Evolutionary conservation across 331 rosid genomes (phyloP), one percentile per base, ranked within the genome.

Genomic region (Ulmus americana): DNA sequence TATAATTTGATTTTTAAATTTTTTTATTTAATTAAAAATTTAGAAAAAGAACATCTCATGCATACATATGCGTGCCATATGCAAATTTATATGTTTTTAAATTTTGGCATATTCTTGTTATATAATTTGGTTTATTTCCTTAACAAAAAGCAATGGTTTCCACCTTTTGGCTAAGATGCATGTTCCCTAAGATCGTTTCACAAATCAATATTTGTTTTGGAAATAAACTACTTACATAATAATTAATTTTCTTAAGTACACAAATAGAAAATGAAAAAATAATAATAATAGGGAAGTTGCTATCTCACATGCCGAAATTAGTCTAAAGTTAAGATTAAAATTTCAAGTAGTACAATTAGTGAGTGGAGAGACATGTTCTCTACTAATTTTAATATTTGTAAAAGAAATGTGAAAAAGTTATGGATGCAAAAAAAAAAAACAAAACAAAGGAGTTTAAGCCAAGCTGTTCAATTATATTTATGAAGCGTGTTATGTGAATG

Each of bases 401-500:
- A 59, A 39, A 42, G 10, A 22, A 22, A 50, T 64, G 45, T n/a
- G n/a, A n/a, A n/a, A n/a, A n/a, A n/a, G n/a, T n/a, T n/a, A n/a
- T 44, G 12, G n/a, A n/a, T n/a, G n/a, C n/a, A n/a, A n/a, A n/a
- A n/a, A n/a, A 43, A 44, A 41, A 28, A 8, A 47, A 42, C 45
- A 41, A 28, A 8, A 47, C 28, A 52, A n/a, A 72, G 52, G 78
- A n/a, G n/a, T 47, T 50, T 78, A 82, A 61, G 75, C 77, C 90
- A 53, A 74, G 90, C 86, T 86, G 88, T 80, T 68, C 50, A 47
- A n/a, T 64, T 69, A 73, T 39, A 18, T 51, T 16, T 28, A 49
- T 53, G 81, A 55, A 78, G 70, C 76, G 50, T 57, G 8, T 44
- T 13, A 8, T 76, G 83, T 77, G 85, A 84, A 82, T 80, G 88